Conservation (phyloP, 306 rosid species). For the Quercus aquifolioides region DNA sequence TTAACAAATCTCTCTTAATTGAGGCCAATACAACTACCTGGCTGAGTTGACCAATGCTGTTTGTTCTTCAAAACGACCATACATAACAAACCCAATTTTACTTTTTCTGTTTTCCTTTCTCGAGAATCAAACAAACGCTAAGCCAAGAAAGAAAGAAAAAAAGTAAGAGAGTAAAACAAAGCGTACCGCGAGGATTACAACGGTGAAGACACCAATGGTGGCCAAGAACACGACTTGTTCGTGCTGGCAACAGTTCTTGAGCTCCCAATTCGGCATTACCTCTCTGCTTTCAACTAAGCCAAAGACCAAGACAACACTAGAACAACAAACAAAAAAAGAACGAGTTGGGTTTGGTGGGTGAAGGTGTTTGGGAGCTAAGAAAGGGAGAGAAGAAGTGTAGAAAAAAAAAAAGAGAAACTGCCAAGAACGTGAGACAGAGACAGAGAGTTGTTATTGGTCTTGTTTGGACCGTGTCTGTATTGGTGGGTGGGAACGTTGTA, state of each 20-base stretch:
- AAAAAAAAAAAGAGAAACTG: background rate
- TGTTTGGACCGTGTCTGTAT: too few species aligned
- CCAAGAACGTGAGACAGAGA: too few species aligned
- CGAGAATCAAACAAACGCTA: background rate
- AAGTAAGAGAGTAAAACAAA: background rate
- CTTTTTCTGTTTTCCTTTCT: background rate
- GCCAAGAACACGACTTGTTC: conserved; percentile 69
- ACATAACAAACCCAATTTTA: background rate
- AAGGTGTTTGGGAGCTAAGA: background rate
- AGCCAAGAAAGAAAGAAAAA: background rate
- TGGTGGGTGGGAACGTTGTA: too few species aligned
- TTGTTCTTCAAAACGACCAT: background rate
- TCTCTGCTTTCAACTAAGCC: background rate
- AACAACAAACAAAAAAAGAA: too few species aligned
- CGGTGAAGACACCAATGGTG: conserved; percentile 61
- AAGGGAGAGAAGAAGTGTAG: background rate
- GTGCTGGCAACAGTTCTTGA: conserved; percentile 66
- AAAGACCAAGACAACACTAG: background rate
- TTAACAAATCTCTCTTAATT: background rate
- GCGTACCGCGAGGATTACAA: conserved; percentile 67
- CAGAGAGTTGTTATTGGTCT: too few species aligned
- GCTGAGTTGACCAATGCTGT: background rate
- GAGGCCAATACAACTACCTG: background rate
- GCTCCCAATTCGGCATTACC: conserved; percentile 84
- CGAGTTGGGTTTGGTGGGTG: background rate